Evolutionary conservation across 805 yeast genomes (phyloP).

Genomic region (Myxozyma neotropica): DNA sequence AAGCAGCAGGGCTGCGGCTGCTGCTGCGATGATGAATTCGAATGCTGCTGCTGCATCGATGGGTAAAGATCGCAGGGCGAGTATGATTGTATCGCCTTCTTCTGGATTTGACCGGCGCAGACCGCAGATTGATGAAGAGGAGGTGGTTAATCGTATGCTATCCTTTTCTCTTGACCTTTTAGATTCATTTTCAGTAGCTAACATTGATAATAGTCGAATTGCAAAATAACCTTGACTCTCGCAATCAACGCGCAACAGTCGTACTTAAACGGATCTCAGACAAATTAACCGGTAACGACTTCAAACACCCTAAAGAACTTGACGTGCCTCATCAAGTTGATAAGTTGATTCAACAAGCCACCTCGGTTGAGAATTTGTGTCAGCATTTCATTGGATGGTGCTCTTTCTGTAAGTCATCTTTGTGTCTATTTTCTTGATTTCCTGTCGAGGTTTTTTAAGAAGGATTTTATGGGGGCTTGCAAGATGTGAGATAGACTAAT

Average conservation of each 20-base stretch:
- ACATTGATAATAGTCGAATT: conserved; percentile 59
- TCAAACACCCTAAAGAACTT: conserved; percentile 67
- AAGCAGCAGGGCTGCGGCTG: neutral
- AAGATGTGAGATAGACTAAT: too few species aligned
- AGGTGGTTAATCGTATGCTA: conserved; percentile 60
- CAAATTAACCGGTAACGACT: conserved; percentile 91
- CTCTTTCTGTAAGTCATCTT: conserved; percentile 66
- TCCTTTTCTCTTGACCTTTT: too few species aligned
- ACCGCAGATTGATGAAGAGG: conserved; percentile 63
- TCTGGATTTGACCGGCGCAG: conserved; percentile 32
- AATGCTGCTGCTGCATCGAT: conserved; percentile 37
- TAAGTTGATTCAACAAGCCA: conserved; percentile 90
- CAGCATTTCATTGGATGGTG: conserved; percentile 99
- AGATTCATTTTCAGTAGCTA: too few species aligned
- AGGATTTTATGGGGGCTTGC: too few species aligned
- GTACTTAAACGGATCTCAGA: conserved; percentile 89
- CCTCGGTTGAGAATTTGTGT: conserved; percentile 91
- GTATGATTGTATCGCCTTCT: conserved; percentile 15
- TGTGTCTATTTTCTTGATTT: neutral
- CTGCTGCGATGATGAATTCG: conserved; percentile 8
- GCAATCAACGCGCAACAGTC: conserved; percentile 88
- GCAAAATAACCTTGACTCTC: conserved; percentile 65
- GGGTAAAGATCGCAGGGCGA: conserved; percentile 48
- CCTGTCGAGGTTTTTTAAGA: too few species aligned
- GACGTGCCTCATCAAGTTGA: conserved; percentile 91